These are phyloP conservation scores for Apophysomyces trapeziformis DNA, from an alignment of 371 early-diverging fungal species.

Conservation along the genomic window DNA sequence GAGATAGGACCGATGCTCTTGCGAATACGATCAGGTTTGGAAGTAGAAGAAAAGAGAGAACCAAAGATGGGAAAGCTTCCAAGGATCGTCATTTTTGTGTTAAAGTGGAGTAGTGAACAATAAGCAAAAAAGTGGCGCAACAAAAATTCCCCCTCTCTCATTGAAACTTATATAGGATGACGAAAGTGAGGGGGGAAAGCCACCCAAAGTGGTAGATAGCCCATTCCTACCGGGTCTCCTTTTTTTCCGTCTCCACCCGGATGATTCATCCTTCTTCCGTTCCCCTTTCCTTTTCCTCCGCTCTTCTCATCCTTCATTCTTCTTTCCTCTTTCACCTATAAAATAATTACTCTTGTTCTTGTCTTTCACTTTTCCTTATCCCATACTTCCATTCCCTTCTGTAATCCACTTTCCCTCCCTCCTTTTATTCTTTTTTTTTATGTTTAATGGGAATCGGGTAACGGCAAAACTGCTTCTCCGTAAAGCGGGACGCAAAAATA, in stretches of 20 bases:
- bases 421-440: too few species aligned
- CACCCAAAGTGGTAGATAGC: not conserved
- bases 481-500: too few species aligned
- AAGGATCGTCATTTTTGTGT: slow-evolving; percentile 31
- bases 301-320: too few species aligned
- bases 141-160: not conserved
- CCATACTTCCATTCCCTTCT: too few species aligned
- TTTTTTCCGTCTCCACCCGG: slow-evolving; percentile 5
- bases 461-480: too few species aligned
- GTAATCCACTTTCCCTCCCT: too few species aligned
- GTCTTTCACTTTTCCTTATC: too few species aligned
- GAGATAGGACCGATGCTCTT: slow-evolving; percentile 47
- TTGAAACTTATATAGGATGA: too few species aligned
- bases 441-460: too few species aligned
- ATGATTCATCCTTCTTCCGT: slow-evolving; percentile 9
- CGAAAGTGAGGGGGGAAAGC: too few species aligned
- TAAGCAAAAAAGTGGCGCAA: slow-evolving; percentile 7
- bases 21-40: slow-evolving; percentile 37
- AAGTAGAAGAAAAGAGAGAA: slow-evolving; percentile 33
- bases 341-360: not conserved
- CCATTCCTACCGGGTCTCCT: not conserved
- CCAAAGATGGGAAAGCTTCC: slow-evolving; percentile 32
- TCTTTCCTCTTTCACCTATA: not conserved
- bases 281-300: too few species aligned
- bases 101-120: too few species aligned